phyloP scores from a whole-genome alignment of 1,139 yeast genomes.

The Kodamaea derodonti region DNA sequence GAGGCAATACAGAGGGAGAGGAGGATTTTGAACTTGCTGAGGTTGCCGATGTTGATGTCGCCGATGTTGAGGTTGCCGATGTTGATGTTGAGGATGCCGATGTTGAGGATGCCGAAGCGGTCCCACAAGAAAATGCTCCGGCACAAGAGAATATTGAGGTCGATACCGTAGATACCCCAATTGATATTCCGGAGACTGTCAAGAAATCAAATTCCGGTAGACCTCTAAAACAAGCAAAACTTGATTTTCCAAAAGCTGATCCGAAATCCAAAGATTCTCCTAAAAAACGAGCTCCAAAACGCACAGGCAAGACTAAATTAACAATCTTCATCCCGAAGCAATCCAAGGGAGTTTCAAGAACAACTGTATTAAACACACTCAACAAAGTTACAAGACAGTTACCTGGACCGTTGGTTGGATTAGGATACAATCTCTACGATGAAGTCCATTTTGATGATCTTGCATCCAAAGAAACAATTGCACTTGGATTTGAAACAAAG shows the following conservation, averaged over 20 bases:
- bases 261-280: conserved; percentile 4
- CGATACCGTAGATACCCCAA: neutral
- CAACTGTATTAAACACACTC: conserved; percentile 30
- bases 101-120: neutral
- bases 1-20: neutral
- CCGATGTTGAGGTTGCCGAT: neutral
- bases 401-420: conserved; percentile 39
- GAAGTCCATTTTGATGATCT: conserved; percentile 26
- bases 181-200: neutral
- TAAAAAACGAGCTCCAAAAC: conserved; percentile 2
- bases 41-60: neutral
- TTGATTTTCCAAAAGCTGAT: conserved; percentile 1
- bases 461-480: conserved; percentile 14
- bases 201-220: neutral
- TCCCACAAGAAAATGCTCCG: neutral
- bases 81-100: neutral
- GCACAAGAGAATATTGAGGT: neutral
- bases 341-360: conserved; percentile 15
- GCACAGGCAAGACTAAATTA: conserved; percentile 6
- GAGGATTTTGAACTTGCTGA: neutral
- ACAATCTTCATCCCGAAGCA: conserved; percentile 8
- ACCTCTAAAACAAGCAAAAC: conserved; percentile 1
- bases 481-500: conserved; percentile 29
- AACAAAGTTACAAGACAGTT: conserved; percentile 32
- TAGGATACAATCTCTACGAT: conserved; percentile 38